phyloP scores from a whole-genome alignment of 2,329 filamentous ascomycete genomes.

The Arachnomyces sp. region DNA sequence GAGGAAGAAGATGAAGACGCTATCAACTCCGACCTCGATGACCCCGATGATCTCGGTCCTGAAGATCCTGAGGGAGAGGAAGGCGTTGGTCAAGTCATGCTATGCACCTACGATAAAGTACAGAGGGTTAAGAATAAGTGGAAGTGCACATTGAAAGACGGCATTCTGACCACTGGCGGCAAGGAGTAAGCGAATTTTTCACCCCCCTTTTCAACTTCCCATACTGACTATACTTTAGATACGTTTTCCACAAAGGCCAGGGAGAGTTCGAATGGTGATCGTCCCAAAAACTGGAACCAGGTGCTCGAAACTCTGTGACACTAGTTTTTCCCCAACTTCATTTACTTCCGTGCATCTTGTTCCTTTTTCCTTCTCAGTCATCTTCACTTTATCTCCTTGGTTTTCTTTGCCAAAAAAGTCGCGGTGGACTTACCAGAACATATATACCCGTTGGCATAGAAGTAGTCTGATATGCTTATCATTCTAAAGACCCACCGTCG shows the following conservation, averaged over 20 bases:
- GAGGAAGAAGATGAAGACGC: conserved; percentile 76
- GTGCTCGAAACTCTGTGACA: background rate
- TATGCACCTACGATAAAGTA: conserved; percentile 99
- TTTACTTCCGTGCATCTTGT: background rate
- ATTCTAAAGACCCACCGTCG: too few relatives aligned
- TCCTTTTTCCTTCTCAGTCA: too few relatives aligned
- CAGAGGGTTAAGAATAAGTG: conserved; percentile 99
- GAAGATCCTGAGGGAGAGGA: conserved; percentile 86
- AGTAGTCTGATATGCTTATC: too few relatives aligned
- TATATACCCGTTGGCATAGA: background rate
- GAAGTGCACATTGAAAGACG: conserved; percentile 98
- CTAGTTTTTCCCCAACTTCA: background rate
- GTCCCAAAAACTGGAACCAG: too few relatives aligned
- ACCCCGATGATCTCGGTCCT: conserved; percentile 75
- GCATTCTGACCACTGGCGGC: conserved; percentile 83
- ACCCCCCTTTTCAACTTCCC: background rate
- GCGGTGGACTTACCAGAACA: background rate
- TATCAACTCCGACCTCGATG: conserved; percentile 96
- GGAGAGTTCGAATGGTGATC: conserved; percentile 94
- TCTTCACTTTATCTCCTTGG: background rate
- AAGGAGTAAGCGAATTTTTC: conserved; percentile 59
- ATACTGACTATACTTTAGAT: conserved; percentile 41
- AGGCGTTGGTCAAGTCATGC: conserved; percentile 78
- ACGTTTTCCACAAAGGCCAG: conserved; percentile 94
- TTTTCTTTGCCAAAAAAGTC: background rate